These are phyloP conservation scores for Psilocybe subaeruginosa DNA, from an alignment of 768 basidiomycete species.

Conservation along the genomic window DNA sequence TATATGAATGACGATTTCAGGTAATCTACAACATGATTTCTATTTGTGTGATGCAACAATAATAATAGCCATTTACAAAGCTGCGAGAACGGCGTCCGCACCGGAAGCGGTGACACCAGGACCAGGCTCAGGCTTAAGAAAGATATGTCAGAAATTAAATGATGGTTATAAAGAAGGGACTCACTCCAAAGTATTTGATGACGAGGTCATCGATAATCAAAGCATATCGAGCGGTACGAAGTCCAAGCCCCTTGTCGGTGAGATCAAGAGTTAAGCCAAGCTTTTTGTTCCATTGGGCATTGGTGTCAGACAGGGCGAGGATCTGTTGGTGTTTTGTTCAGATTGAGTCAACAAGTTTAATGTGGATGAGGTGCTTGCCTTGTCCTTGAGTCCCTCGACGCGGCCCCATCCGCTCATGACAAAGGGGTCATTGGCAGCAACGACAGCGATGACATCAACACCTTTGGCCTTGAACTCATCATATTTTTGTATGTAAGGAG, in stretches of 20 bases:
- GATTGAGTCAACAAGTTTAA: not conserved
- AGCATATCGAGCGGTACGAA: constrained; percentile 65
- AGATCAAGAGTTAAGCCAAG: constrained; percentile 62
- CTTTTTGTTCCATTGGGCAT: constrained; percentile 56
- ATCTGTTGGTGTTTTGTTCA: constrained; percentile 41
- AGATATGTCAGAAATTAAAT: constrained; percentile 11
- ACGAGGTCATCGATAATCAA: constrained; percentile 71
- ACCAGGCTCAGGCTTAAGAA: constrained; percentile 49
- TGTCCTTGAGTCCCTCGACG: constrained; percentile 64
- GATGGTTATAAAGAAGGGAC: constrained; percentile 19
- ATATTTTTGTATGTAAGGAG: constrained; percentile 68
- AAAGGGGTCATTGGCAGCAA: constrained; percentile 81
- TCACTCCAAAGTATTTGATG: constrained; percentile 65
- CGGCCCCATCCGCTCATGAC: constrained; percentile 71
- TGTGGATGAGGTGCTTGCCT: constrained; percentile 39
- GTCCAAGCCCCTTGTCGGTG: constrained; percentile 49
- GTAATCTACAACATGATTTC: not conserved
- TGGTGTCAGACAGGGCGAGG: constrained; percentile 56
- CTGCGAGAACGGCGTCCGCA: constrained; percentile 60
- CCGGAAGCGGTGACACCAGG: constrained; percentile 58
- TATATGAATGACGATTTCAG: not conserved
- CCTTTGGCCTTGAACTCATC: constrained; percentile 81
- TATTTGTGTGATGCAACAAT: not conserved
- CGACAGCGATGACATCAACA: constrained; percentile 70
- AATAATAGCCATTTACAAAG: constrained; percentile 30